phyloP scores from a whole-genome alignment of 2,329 filamentous ascomycete species.

The Ceratocystis ficicola region DNA sequence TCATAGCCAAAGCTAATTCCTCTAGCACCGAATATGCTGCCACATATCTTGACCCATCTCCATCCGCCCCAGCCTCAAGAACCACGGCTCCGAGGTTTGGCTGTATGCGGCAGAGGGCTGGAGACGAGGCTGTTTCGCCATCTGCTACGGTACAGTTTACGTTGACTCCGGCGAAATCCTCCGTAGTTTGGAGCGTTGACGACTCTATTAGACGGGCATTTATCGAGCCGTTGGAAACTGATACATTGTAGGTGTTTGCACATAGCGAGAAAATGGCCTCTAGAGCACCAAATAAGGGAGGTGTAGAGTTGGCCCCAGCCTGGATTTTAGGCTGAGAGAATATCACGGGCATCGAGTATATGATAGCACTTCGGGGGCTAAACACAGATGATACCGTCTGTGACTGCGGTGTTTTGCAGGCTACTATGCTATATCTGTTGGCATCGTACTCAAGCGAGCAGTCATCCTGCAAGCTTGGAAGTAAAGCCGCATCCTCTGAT shows the following conservation, averaged over 20 bases:
- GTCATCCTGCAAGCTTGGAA: slow-evolving; percentile 22
- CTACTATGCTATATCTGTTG: slow-evolving; percentile 14
- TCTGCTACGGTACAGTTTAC: slow-evolving; percentile 16
- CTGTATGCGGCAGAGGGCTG: slow-evolving; percentile 15
- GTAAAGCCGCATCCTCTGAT: slow-evolving; percentile 16
- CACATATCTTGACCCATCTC: not conserved
- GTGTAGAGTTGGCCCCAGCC: not conserved
- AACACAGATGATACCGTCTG: slow-evolving; percentile 24
- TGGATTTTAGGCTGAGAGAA: slow-evolving; percentile 25
- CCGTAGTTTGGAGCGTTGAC: not conserved
- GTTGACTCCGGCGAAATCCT: slow-evolving; percentile 9
- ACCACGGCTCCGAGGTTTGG: not conserved
- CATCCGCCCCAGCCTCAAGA: not conserved
- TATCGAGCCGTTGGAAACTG: slow-evolving; percentile 2
- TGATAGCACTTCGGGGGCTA: slow-evolving; percentile 22
- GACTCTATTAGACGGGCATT: not conserved
- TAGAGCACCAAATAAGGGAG: slow-evolving; percentile 24
- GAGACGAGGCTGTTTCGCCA: not conserved
- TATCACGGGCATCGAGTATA: slow-evolving; percentile 27
- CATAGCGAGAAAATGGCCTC: slow-evolving; percentile 28
- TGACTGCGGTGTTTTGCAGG: slow-evolving; percentile 22
- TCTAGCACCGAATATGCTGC: slow-evolving; percentile 18
- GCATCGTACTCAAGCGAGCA: slow-evolving; percentile 13
- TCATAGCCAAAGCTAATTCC: slow-evolving; percentile 21
- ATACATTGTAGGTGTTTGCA: slow-evolving; percentile 25